Conservation (phyloP, 805 yeast species). For the Tetrapisispora phaffii region DNA sequence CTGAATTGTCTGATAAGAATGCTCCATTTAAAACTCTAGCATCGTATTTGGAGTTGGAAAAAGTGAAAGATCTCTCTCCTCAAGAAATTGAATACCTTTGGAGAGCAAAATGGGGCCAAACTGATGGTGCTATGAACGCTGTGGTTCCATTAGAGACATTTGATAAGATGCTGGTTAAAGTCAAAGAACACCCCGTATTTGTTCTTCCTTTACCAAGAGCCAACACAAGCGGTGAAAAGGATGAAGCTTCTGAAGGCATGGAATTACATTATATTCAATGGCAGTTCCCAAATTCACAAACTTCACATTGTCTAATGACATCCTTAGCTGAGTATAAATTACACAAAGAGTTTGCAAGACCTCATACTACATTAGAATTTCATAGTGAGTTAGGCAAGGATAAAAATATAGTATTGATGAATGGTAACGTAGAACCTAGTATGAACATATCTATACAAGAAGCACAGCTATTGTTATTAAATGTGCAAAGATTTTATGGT, state of each 20-base stretch:
- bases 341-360: constrained; percentile 85
- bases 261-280: constrained; percentile 93
- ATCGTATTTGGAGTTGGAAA: constrained; percentile 62
- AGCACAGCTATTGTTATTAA: constrained; percentile 65
- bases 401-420: constrained; percentile 68
- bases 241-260: constrained; percentile 37
- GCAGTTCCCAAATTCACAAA: constrained; percentile 75
- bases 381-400: constrained; percentile 62
- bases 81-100: constrained; percentile 72
- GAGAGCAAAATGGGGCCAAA: constrained; percentile 72
- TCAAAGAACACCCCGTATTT: constrained; percentile 69
- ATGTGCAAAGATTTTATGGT: constrained; percentile 77
- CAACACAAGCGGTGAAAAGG: constrained; percentile 32
- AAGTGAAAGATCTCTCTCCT: constrained; percentile 43
- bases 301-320: constrained; percentile 84
- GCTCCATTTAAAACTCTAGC: constrained; percentile 63
- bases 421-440: constrained; percentile 71
- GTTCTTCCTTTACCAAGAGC: constrained; percentile 82
- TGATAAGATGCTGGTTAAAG: constrained; percentile 51
- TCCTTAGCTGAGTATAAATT: constrained; percentile 85
- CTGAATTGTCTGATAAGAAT: constrained; percentile 24
- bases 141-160: constrained; percentile 48
- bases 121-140: constrained; percentile 56
- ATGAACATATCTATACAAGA: constrained; percentile 58
- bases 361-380: constrained; percentile 84